Conservation (phyloP, 306 rosid genomes). For the Neltuma alba region DNA sequence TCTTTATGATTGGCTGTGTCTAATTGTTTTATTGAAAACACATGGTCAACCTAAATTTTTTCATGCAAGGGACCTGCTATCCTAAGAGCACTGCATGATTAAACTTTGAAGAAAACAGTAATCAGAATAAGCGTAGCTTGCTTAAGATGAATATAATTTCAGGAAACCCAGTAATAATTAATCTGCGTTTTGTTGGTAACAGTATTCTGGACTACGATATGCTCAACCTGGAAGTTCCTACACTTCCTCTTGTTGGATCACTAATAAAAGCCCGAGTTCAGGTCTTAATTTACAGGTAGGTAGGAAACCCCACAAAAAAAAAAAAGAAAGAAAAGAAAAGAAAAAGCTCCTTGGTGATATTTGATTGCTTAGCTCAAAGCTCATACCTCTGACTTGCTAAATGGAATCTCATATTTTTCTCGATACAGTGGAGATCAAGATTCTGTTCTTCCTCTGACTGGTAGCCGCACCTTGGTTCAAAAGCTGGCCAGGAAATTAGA, state of each 20-base stretch:
- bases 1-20: background rate
- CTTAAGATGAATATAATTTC: slow-evolving; percentile 1
- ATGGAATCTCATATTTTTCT: slow-evolving; percentile 11
- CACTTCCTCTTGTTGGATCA: slow-evolving; percentile 74
- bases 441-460: slow-evolving; percentile 92
- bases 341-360: background rate
- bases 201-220: slow-evolving; percentile 77
- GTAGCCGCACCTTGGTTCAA: slow-evolving; percentile 85
- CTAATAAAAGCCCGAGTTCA: slow-evolving; percentile 72
- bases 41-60: background rate
- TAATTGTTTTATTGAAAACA: background rate
- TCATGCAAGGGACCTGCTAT: background rate
- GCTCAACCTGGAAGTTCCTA: slow-evolving; percentile 87
- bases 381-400: background rate
- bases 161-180: background rate
- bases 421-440: slow-evolving; percentile 92
- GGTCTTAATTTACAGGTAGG: slow-evolving; percentile 87
- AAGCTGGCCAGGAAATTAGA: slow-evolving; percentile 65
- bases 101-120: background rate
- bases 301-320: background rate
- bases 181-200: slow-evolving; percentile 29
- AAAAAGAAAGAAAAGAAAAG: background rate
- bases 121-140: slow-evolving; percentile 2
- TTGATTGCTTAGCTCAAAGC: slow-evolving; percentile 20
- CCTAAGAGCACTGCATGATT: background rate